Base-by-base conservation (phyloP, 192 early-diverging fungal species). In the Backusella luteola region DNA sequence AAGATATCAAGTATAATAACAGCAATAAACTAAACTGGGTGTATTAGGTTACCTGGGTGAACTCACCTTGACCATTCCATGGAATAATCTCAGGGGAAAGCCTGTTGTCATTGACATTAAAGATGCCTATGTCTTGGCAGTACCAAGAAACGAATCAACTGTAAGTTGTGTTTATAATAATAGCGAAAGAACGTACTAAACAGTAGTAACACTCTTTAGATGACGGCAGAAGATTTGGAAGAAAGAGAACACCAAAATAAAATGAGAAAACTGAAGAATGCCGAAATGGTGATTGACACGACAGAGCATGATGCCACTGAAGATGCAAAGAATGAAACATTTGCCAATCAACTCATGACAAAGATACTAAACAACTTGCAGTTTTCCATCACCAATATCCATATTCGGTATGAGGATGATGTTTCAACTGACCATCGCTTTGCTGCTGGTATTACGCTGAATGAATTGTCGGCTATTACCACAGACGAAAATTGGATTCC, bases 311-410 rank as follows among this genome's bases (percentile, higher is more conserved):
- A 83, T 23, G 53, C 53, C 2, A 53, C 49, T 8, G 72, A 71
- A 66, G 76, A 79, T 35, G 69, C 77, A 66, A 93, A 94, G 74
- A 91, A 96, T 75, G 89, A 91, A n/a, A 91, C 94, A 15, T 98
- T 97, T 81, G 79, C 96, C 34, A 91, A 93, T 67, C 95, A 96
- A 84, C 86, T 99, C 36, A 87, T 94, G 32, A 93, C 95, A 14
- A 97, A 97, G 81, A 95, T 99, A 36, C 89, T 99, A 4, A 97
- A 99, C 79, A 99, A 99, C 78, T 79, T 99, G 52, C 97, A 99
- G 73, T 89, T 99, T 7, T 91, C 93, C 9, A 96, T 99, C 76
- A 91, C 93, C 66, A 96, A 97, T 81, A 98, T 98, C 46, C 98
- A 99, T 78, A 86, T 99, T 69, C 86, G 97, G 34, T 99, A 97